Evolutionary conservation across 441 rosid species (phyloP), one percentile per base, ranked within the genome.

Genomic region (Hura crepitans): DNA sequence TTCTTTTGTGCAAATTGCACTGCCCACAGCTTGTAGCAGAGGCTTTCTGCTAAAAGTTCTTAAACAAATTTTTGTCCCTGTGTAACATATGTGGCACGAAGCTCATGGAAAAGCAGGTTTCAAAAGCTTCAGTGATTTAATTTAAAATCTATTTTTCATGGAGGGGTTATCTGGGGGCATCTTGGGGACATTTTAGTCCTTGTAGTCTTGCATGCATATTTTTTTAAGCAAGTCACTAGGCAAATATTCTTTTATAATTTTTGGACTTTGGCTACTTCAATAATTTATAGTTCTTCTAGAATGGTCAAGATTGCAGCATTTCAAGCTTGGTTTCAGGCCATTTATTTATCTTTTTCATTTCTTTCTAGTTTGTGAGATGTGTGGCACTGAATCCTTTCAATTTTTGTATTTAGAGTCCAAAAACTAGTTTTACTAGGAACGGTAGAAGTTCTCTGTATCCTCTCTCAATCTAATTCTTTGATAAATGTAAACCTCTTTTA

Each of bases 1-100:
- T 47, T n/a, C 51, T 35, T 73, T 73, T 28, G 49, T 60, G 46
- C 20, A n/a, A 33, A 9, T 77, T 25, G 22, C 50, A 57, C 47
- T 14, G 20, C 17, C 20, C 45, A 25, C 46, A 54, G 54, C 60
- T 63, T 72, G 53, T 27, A 22, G 18, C 4, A 35, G 25, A 27
- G 27, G 27, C 20, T 28, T 13, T 46, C 25, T 13, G 35, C 72
- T 15, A 58, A 4, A 56, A 17, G 43, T 11, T 68, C 27, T 54
- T 39, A 20, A 11, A 47, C 15, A 28, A 22, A n/a, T 55, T 27
- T 35, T 11, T 27, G 17, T 5, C 15, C 35, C 13, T 28, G 25
- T n/a, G 1, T 27, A 28, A 39, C 45, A 69, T 65, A 27, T 43
- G 47, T 43, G 55, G 33, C 25, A 11, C 27, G 15, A 22, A 23